Evolutionary conservation across 805 yeast species (phyloP).

Genomic region (Candida endomychidarum): DNA sequence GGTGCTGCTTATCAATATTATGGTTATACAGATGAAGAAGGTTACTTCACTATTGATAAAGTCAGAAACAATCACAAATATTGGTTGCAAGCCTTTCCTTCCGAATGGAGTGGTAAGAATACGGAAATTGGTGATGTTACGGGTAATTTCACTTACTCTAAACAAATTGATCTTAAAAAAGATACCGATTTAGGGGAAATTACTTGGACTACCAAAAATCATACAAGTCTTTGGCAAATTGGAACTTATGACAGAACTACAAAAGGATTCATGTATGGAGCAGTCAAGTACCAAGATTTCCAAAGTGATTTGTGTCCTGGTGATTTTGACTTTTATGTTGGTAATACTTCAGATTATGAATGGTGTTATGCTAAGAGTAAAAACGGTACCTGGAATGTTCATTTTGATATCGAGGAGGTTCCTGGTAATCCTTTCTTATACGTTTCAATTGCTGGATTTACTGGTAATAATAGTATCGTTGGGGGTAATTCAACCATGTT

Average conservation of each 20-base stretch:
- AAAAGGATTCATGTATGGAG: constrained; percentile 13
- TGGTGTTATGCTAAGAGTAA: constrained; percentile 12
- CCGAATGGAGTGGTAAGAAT: constrained; percentile 12
- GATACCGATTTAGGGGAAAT: constrained; percentile 8
- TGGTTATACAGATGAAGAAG: constrained; percentile 15
- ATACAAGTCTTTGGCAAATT: constrained; percentile 14
- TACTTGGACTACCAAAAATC: constrained; percentile 5
- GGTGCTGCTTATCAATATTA: constrained; percentile 14
- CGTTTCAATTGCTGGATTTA: constrained; percentile 12
- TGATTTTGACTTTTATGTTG: constrained; percentile 10
- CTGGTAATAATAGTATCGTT: constrained; percentile 10
- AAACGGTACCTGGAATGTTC: constrained; percentile 12
- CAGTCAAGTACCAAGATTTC: constrained; percentile 9
- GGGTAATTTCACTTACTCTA: constrained; percentile 1
- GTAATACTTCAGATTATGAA: constrained; percentile 10
- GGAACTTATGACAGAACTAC: constrained; percentile 15
- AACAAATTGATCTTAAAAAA: constrained; percentile 1
- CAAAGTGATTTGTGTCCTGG: constrained; percentile 13
- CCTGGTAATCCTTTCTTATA: constrained; percentile 5
- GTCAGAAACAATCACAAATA: constrained; percentile 11
- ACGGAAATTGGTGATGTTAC: constrained; percentile 11
- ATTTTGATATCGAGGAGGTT: constrained; percentile 10
- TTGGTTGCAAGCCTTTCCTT: constrained; percentile 11
- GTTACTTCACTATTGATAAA: constrained; percentile 10
- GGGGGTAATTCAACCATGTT: constrained; percentile 11